Evolutionary conservation across 139 green algal species (phyloP), one percentile per base, ranked within the genome.

Genomic region (Pleodorina starrii): DNA sequence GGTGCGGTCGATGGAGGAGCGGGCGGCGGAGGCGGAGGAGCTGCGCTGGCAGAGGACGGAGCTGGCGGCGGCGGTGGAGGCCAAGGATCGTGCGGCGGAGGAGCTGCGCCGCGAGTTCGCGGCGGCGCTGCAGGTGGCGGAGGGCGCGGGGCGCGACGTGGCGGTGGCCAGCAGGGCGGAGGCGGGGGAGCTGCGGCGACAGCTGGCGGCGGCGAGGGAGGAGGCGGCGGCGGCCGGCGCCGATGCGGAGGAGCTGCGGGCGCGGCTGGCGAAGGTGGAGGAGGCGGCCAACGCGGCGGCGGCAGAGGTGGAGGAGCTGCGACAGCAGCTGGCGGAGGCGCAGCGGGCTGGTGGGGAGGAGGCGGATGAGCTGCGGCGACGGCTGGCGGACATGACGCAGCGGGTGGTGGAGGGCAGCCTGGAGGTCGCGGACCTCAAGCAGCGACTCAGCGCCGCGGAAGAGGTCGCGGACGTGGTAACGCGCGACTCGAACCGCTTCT

Each of bases 11-110:
- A 12, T 48, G 35, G 69, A 77, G 40, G 63, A 73, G 27, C 63
- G 63, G 63, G 63, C 32, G 63, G 21, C 32, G 63, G 36, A 77
- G 36, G 69, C 69, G 35, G 69, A 77, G 40, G 75, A 66, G 75
- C 44, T 46, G 75, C 75, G 75, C 36, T 54, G 44, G 75, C 75
- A 68, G 23, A 25, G 32, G 43, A 7, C 27, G 43, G 11, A 81
- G 43, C 29, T 48, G 42, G 40, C n/a, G 40, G 43, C 73, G 75
- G 29, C 48, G 35, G 36, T 50, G 32, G 69, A 77, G 25, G 46
- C 46, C 44, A 68, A 43, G 75, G 46, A 36, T 25, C 46, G 46
- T 1, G 75, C 29, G 10, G 75, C 46, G 1, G 75, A 84, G n/a
- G 75, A 35, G 48, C 29, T 66, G 46, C 44, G 44, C 44, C 27